These are phyloP conservation scores for Aspergillus sp. DNA, from an alignment of 2,329 filamentous ascomycete genomes.

Conservation along the genomic window DNA sequence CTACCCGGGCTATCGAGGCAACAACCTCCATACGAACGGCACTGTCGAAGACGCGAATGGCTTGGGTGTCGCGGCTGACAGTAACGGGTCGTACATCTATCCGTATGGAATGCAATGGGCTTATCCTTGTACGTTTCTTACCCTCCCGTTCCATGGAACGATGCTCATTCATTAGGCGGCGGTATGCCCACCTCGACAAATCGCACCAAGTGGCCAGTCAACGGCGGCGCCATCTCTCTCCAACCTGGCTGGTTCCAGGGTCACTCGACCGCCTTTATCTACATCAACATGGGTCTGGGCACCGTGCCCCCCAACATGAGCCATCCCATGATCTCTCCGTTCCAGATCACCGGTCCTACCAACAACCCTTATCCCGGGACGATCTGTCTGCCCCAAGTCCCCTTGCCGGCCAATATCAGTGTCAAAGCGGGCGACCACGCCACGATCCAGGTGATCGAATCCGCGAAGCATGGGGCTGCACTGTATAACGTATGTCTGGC, in stretches of 20 bases:
- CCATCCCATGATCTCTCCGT: conserved; percentile 72
- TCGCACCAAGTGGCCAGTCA: conserved; percentile 86
- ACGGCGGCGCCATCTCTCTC: conserved; percentile 80
- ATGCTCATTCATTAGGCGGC: conserved; percentile 51
- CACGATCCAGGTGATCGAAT: conserved; percentile 84
- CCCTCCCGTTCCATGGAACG: background rate
- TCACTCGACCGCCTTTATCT: conserved; percentile 76
- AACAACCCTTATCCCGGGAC: conserved; percentile 84
- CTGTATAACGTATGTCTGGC: conserved; percentile 70
- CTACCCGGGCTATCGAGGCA: conserved; percentile 82
- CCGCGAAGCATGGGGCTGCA: conserved; percentile 77
- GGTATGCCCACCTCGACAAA: conserved; percentile 75
- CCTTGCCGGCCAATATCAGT: conserved; percentile 68
- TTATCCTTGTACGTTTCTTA: conserved; percentile 74
- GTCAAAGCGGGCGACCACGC: conserved; percentile 81
- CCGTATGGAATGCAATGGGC: conserved; percentile 94
- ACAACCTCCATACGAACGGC: conserved; percentile 77
- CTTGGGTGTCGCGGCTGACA: conserved; percentile 45
- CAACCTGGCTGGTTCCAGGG: conserved; percentile 97
- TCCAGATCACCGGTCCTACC: conserved; percentile 77
- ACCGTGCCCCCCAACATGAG: conserved; percentile 85
- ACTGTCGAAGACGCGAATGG: conserved; percentile 48
- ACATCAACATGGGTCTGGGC: conserved; percentile 87
- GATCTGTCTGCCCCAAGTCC: conserved; percentile 86
- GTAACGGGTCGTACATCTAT: conserved; percentile 52